Evolutionary conservation across 2,329 filamentous ascomycete genomes (phyloP).

Genomic region (Geoglossum cookeanum): DNA sequence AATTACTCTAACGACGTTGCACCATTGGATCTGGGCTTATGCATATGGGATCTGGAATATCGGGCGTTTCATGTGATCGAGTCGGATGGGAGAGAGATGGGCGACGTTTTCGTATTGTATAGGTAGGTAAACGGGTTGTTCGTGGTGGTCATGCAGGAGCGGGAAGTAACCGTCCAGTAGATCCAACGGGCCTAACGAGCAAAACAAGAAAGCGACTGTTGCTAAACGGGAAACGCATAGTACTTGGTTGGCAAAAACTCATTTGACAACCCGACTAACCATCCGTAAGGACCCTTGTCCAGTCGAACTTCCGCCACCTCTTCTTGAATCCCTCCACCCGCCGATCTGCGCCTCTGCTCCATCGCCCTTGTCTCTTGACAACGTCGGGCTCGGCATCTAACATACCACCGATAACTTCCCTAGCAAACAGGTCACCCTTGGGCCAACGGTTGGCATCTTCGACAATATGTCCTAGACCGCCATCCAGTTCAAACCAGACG

Average conservation of each 20-base stretch:
- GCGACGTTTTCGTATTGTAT: not conserved
- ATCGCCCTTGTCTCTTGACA: slow-evolving; percentile 77
- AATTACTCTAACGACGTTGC: not conserved
- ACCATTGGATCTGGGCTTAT: not conserved
- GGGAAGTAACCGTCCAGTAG: not conserved
- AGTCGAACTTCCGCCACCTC: slow-evolving; percentile 86
- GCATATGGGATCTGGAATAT: not conserved
- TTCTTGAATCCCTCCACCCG: slow-evolving; percentile 63
- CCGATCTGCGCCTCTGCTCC: slow-evolving; percentile 46
- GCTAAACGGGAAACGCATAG: not conserved
- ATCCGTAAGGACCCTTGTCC: slow-evolving; percentile 39
- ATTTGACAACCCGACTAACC: not conserved
- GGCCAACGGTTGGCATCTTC: slow-evolving; percentile 80
- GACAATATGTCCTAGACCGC: slow-evolving; percentile 79
- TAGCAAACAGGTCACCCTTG: slow-evolving; percentile 73
- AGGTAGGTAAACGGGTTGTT: not conserved
- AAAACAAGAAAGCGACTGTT: not conserved
- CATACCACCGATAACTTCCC: slow-evolving; percentile 86
- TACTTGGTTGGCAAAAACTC: not conserved
- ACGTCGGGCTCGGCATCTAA: slow-evolving; percentile 63
- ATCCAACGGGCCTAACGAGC: not conserved
- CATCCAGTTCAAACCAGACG: slow-evolving; percentile 85
- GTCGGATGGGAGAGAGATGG: not conserved
- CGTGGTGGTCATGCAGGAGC: not conserved
- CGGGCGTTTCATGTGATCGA: not conserved